Base-by-base conservation (phyloP, 306 rosid species). In the Calophaca sinica region DNA sequence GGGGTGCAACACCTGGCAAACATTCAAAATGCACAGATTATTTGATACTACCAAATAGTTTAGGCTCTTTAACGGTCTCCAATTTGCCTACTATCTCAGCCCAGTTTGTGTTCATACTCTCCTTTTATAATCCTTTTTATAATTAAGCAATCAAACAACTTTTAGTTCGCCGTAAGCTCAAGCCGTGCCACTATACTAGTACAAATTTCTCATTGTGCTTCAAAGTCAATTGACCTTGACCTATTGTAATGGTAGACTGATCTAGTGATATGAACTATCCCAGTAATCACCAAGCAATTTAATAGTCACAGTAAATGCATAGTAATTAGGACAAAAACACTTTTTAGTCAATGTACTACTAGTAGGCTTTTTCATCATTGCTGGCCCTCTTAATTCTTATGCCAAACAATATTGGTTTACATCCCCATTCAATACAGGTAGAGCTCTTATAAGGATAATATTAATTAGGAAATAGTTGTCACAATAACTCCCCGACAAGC, bases 161-260 rank as follows among this genome's bases (percentile, higher is more conserved):
- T 31, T 42, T 33, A 8, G 4, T 12, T 4, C 3, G 12, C 60
- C 48, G 26, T 11, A 15, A 62, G 55, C 62, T 39, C 39, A 62
- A 62, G 67, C 46, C 15, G 1, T 49, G 35, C 46, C 45, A 50
- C 54, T 26, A 41, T 9, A n/a, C n/a, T n/a, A n/a, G n/a, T n/a
- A 38, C 6, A 38, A n/a, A 13, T 35, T 65, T 73, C 32, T 35
- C 65, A 64, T 41, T 49, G 9, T 58, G 6, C 31, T 75, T 29
- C 6, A 61, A 14, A 61, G 67, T 42, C 62, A 60, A 65, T 65
- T 70, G 82, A 70, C 71, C 64, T 72, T 70, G 84, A 72, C 53
- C 62, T 35, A 65, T 68, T 70, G 59, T 55, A 49, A 55, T 61
- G 51, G 6, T 49, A 72, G 46, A 68, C 1, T 6, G 42, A 50